Percentiles rank a stretch among this genome's conserved stretches.
These are phyloP conservation scores for Skeletonema grethae DNA, from an alignment of 108 stramenopile species.

Conservation along the genomic window DNA sequence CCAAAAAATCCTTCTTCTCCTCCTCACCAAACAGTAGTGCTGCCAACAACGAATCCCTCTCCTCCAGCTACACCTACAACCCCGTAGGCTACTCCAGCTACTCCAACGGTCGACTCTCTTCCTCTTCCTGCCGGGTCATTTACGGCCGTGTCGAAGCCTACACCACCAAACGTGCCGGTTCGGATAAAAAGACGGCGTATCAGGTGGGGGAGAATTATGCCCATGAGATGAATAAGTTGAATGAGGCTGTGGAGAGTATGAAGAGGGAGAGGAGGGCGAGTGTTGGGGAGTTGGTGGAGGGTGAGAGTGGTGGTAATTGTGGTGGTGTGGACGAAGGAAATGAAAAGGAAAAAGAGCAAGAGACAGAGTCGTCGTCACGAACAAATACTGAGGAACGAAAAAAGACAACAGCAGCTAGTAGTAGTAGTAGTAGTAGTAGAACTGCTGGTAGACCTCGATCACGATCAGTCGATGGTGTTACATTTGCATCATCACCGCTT, in stretches of 20 bases:
- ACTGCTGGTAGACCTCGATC: constrained; percentile 22
- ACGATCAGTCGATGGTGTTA: constrained; percentile 38
- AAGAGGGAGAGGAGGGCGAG: constrained; percentile 16
- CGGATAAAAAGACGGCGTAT: constrained; percentile 84
- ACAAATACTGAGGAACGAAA: neutral
- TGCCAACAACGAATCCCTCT: neutral
- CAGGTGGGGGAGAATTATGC: constrained; percentile 76
- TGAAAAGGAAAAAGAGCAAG: neutral
- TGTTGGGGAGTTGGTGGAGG: neutral
- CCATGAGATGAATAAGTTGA: constrained; percentile 58
- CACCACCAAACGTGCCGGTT: constrained; percentile 83
- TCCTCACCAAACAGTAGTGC: neutral
- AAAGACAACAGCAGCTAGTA: neutral
- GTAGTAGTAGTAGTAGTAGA: neutral
- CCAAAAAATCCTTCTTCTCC: neutral
- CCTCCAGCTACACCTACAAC: constrained; percentile 31
- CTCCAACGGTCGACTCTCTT: constrained; percentile 1
- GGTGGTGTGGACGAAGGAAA: neutral
- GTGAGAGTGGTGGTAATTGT: neutral
- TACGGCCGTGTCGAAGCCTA: constrained; percentile 86
- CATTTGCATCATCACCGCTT: constrained; percentile 13
- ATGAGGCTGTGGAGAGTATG: constrained; percentile 46
- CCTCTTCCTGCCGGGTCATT: constrained; percentile 68
- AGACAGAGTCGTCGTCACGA: too few species aligned
- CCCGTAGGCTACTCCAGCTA: constrained; percentile 41